Evolutionary conservation across 306 rosid species (phyloP), one percentile per base, ranked within the genome.

Genomic region (Boehmeria nivea): DNA sequence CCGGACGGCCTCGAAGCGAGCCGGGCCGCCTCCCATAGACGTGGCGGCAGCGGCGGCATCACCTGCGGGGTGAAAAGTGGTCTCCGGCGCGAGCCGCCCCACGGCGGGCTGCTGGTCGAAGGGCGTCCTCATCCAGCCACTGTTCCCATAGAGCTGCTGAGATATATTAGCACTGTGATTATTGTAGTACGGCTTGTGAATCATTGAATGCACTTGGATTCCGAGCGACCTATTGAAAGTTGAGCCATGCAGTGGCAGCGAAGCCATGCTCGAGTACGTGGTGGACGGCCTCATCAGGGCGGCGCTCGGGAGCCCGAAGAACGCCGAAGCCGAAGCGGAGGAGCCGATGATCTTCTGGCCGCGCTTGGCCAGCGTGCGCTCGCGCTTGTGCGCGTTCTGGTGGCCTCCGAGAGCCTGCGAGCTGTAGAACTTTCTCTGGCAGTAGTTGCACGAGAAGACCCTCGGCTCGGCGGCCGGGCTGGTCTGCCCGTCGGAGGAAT

Each of bases 331-430:
- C 24, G 59, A n/a, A 33, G 7, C 63, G 1, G 76, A 65, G 17
- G 60, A 31, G 13, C 72, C 52, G 60, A 63, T 65, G 23, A 28
- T 43, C 64, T 59, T 76, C 46, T 64, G 78, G n/a, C 82, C 76
- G 64, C 87, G 84, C 55, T 86, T 90, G 0, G 81, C 90, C 3
- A 90, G 61, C 12, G 77, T 90, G 52, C 97, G 76, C 71, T 90
- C 95, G n/a, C 97, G 66, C 42, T 90, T 90, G 27, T 90, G 97
- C 12, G 97, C 95, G 70, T 90, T 90, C 54, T 90, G 97, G 74
- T 90, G 97, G 5, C 97, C 97, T 4, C 97, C 97, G 26, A 90
- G 97, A 31, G 97, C 97, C 63, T 86, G 97, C 2, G 97, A 90
- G 23, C 95, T 86, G 66, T 86, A 86, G 46, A 90, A 90, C 65